Conservation (phyloP, 2,329 filamentous ascomycete species). For the Monascus ruber region DNA sequence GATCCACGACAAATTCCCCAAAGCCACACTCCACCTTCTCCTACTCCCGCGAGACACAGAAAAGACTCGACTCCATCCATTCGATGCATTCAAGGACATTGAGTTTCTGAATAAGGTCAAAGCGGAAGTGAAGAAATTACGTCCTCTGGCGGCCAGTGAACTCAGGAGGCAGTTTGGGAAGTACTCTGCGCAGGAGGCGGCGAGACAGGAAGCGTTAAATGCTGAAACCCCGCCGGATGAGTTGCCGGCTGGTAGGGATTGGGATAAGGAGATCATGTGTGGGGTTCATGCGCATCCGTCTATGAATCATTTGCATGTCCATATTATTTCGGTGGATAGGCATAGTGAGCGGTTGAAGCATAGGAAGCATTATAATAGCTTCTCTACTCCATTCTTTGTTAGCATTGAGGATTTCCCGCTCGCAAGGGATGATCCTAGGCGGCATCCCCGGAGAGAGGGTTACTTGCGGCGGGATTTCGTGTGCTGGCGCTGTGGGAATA, state of each 20-base stretch:
- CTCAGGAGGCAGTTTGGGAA: conserved; percentile 57
- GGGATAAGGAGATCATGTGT: conserved; percentile 59
- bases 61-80: conserved; percentile 57
- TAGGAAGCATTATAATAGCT: conserved; percentile 85
- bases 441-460: conserved; percentile 43
- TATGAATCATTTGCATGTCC: conserved; percentile 87
- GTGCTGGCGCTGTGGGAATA: conserved; percentile 74
- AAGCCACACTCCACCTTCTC: conserved; percentile 72
- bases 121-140: conserved; percentile 50
- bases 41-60: conserved; percentile 63
- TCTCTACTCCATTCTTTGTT: conserved; percentile 76
- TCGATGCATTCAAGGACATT: conserved; percentile 61
- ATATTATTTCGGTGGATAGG: conserved; percentile 74
- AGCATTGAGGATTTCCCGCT: conserved; percentile 70
- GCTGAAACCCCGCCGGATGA: conserved; percentile 37
- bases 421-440: conserved; percentile 50
- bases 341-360: conserved; percentile 61
- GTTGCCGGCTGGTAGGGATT: conserved; percentile 65
- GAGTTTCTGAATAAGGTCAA: conserved; percentile 56
- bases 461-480: conserved; percentile 56
- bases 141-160: conserved; percentile 58
- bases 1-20: conserved; percentile 77
- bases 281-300: conserved; percentile 81
- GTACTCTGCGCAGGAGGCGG: conserved; percentile 51
- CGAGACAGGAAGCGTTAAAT: conserved; percentile 54